A percentile compares a stretch with the other conserved stretches of the same genome.
These are phyloP conservation scores for Cystobasidiaceae sp. DNA, from an alignment of 1,284 basidiomycete species.

Conservation along the genomic window DNA sequence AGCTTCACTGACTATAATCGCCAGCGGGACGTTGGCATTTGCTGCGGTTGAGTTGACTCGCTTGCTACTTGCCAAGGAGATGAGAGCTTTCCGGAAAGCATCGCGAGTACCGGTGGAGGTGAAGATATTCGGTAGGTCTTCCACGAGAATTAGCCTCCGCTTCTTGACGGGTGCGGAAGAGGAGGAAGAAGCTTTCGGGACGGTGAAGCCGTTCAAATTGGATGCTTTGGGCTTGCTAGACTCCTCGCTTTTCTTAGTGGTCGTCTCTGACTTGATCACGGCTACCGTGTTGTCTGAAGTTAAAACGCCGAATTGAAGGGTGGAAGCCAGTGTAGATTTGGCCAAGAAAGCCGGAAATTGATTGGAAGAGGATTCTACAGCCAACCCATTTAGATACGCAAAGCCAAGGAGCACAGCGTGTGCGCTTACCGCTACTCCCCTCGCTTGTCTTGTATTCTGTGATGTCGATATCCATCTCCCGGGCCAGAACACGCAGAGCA, in stretches of 20 bases:
- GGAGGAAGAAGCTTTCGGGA: not conserved
- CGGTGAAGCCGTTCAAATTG: not conserved
- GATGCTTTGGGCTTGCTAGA: not conserved
- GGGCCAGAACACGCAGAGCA: conserved; percentile 67
- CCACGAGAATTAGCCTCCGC: conserved; percentile 65
- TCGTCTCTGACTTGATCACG: conserved; percentile 1
- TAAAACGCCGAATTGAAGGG: conserved; percentile 51
- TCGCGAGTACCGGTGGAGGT: conserved; percentile 63
- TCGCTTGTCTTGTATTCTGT: conserved; percentile 65
- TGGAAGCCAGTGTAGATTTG: conserved; percentile 62
- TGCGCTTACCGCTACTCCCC: conserved; percentile 28
- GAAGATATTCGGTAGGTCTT: conserved; percentile 86
- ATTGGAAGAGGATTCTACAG: conserved; percentile 58
- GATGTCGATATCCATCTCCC: conserved; percentile 71
- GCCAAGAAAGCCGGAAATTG: conserved; percentile 74
- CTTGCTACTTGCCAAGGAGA: conserved; percentile 51
- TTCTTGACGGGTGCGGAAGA: conserved; percentile 36
- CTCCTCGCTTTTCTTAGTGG: not conserved
- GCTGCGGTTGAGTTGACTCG: conserved; percentile 46
- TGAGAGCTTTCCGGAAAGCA: conserved; percentile 68
- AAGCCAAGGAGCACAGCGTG: too few relatives aligned
- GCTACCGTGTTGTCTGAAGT: conserved; percentile 33
- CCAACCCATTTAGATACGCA: conserved; percentile 15
- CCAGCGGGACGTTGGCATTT: conserved; percentile 58
- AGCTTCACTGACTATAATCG: conserved; percentile 78